Conservation (phyloP, 1,139 yeast species). For the Taiozyma sp. region DNA sequence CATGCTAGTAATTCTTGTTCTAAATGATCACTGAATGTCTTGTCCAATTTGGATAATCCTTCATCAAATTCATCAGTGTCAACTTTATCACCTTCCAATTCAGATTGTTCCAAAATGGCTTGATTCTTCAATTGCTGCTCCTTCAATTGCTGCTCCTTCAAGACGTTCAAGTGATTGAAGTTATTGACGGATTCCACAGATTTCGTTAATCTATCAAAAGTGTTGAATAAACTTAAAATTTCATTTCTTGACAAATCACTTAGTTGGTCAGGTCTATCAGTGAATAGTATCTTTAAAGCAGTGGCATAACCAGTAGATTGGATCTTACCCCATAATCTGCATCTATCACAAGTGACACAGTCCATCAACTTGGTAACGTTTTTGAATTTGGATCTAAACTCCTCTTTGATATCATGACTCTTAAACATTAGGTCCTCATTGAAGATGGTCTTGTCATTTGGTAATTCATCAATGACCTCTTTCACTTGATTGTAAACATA, state of each 20-base stretch:
- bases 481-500: conserved; percentile 41
- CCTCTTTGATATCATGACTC: conserved; percentile 57
- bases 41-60: conserved; percentile 12
- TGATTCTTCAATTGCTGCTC: neutral
- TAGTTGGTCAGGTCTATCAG: conserved; percentile 47
- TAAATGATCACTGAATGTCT: conserved; percentile 39
- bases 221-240: conserved; percentile 83
- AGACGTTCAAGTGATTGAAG: conserved; percentile 45
- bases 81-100: conserved; percentile 8
- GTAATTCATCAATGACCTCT: conserved; percentile 36
- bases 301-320: conserved; percentile 98
- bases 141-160: conserved; percentile 5
- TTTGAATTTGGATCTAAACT: conserved; percentile 78
- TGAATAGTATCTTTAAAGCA: conserved; percentile 77
- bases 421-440: conserved; percentile 56
- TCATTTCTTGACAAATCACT: conserved; percentile 72
- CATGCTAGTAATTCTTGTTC: conserved; percentile 53
- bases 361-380: conserved; percentile 94
- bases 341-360: conserved; percentile 97
- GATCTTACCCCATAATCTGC: conserved; percentile 96
- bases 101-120: conserved; percentile 11
- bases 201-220: conserved; percentile 87
- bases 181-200: conserved; percentile 71
- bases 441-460: conserved; percentile 42
- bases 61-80: conserved; percentile 2